Evolutionary conservation across 768 basidiomycete genomes (phyloP), one percentile per base, ranked within the genome.

Genomic region (Collybia mongolica): DNA sequence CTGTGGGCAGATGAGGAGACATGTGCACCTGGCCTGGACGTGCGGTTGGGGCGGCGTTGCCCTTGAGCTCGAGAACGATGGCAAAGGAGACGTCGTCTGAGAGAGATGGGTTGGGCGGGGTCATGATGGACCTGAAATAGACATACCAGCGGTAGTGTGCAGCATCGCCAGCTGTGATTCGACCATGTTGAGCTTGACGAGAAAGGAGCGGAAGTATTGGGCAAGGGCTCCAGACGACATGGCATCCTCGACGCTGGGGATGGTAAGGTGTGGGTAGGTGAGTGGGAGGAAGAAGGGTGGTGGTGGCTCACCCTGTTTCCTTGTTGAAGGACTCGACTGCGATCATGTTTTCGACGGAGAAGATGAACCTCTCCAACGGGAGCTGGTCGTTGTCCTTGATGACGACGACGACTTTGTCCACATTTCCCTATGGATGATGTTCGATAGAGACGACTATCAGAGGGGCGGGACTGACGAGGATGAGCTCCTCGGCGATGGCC

Each of bases 351-450:
- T 87, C 84, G n/a, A 96, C 65, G 19, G 91, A 84, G 65, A 97
- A 93, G 17, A 96, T 79, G 65, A 90, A 97, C 2, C 94, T 81
- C 64, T 98, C 95, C n/a, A 97, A 70, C 14, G 92, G 79, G 19
- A 85, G 72, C 53, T 93, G 85, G 8, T 88, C 79, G 54, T 82
- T 83, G 62, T 88, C 82, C 60, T 93, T 94, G 65, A 98, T 85
- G 26, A 94, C 86, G 5, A 98, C 71, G 2, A 91, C 79, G 6
- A 94, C 82, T 56, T 90, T 86, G 49, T 88, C 82, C 1, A 94
- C 77, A 54, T 80, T 82, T 11, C 92, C 91, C 91, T 94, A 49
- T 8, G 6, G n/a, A n/a, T n/a, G n/a, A n/a, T n/a, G n/a, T n/a
- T n/a, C n/a, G n/a, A n/a, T 37, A 49, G 42, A 23, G 19, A 46